Conservation (phyloP, 441 rosid genomes). For the Theobroma grandiflorum region DNA sequence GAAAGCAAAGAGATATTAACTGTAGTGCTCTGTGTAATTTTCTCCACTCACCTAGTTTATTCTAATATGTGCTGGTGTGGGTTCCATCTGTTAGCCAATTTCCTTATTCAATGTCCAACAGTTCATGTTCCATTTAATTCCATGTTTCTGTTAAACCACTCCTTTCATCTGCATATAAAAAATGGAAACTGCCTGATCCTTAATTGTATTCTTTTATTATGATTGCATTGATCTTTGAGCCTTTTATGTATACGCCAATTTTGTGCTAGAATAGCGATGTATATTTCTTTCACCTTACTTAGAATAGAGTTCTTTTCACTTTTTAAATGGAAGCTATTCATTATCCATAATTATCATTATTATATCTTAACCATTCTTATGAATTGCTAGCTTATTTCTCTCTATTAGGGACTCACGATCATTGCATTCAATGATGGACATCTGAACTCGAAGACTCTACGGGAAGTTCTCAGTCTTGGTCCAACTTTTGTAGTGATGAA, state of each 20-base stretch:
- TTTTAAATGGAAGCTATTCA: not conserved
- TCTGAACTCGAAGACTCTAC: constrained; percentile 61
- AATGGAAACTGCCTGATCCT: constrained; percentile 9
- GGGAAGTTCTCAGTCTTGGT: constrained; percentile 91
- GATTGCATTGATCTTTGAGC: not conserved
- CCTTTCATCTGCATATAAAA: not conserved
- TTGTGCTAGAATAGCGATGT: constrained; percentile 6
- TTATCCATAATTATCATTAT: constrained; percentile 6
- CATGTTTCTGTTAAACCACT: not conserved
- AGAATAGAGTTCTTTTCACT: not conserved
- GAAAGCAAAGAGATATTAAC: constrained; percentile 1
- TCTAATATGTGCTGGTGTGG: constrained; percentile 1
- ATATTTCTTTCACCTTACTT: not conserved
- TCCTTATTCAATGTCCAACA: not conserved
- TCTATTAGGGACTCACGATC: constrained; percentile 78
- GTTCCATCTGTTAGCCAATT: not conserved
- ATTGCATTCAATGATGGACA: constrained; percentile 78
- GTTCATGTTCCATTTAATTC: not conserved
- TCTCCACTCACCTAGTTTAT: not conserved
- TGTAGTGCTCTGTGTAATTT: not conserved
- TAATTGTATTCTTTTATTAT: not conserved
- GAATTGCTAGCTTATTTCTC: constrained; percentile 21
- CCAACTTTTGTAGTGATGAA: constrained; percentile 98
- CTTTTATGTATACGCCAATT: not conserved
- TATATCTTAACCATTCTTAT: constrained; percentile 7